Evolutionary conservation across 163 green algal genomes (phyloP), one percentile per base, ranked within the genome.

Genomic region (Picocystis sp.): DNA sequence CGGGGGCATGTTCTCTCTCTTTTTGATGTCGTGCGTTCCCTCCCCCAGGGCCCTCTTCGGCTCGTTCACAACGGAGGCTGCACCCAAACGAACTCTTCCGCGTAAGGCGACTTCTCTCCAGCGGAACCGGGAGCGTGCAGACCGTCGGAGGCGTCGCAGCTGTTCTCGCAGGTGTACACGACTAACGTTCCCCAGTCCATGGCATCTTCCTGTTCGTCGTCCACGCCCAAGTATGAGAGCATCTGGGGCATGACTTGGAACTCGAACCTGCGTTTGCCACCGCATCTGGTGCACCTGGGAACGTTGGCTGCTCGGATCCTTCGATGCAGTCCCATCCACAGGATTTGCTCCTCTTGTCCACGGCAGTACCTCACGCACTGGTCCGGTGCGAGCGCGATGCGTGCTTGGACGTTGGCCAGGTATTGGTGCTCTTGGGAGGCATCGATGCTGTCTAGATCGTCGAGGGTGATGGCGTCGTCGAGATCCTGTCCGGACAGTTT

Each of bases 201-300:
- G 15, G 51, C 44, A 19, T 29, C 19, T 14, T 57, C 51, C 55
- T 29, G 42, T 11, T 25, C 57, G 44, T 25, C 47, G 47, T 57
- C 51, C n/a, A 34, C 23, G 6, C 22, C 47, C n/a, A 29, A 17
- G 47, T 61, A 57, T n/a, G 55, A 57, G n/a, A 57, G 25, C 23
- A 57, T 57, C 57, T 57, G 51, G 5, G 51, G 51, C 14, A 57
- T 42, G 14, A 57, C 45, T 46, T 57, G 51, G 47, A 57, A 57
- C 33, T 57, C 51, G n/a, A 57, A 57, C 15, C 45, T 57, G 42
- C 51, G 25, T 8, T 17, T 17, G 33, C 23, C 47, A 21, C 51
- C 47, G 33, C 51, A 57, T 15, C 51, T 6, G 2, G 42, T 25
- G 33, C 51, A 57, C 14, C 42, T 25, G 5, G 51, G 44, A 22